These are phyloP conservation scores for Ceratobasidium sp. DNA, from an alignment of 1,284 basidiomycete species.

Conservation along the genomic window DNA sequence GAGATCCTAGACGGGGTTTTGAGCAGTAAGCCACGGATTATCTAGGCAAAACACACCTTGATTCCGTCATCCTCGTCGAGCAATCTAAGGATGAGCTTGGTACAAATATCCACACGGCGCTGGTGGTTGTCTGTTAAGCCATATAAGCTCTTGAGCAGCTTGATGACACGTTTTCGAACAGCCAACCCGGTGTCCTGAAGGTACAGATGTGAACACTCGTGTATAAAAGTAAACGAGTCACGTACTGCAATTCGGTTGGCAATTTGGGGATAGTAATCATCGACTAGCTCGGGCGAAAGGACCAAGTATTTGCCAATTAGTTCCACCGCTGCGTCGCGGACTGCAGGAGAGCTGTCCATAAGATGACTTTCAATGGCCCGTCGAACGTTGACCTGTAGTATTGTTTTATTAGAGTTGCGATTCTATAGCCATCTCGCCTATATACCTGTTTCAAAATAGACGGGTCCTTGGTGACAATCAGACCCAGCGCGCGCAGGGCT, in stretches of 20 bases:
- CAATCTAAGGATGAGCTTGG: constrained; percentile 81
- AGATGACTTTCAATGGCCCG: constrained; percentile 87
- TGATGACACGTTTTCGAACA: constrained; percentile 94
- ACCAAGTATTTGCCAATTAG: constrained; percentile 95
- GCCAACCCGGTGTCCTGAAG: constrained; percentile 86
- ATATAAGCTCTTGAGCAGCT: constrained; percentile 87
- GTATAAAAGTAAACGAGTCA: constrained; percentile 37
- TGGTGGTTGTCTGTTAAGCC: constrained; percentile 60
- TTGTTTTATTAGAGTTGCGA: neutral
- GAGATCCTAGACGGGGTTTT: constrained; percentile 63
- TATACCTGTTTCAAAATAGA: constrained; percentile 77
- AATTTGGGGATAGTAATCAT: constrained; percentile 85
- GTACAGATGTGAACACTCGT: constrained; percentile 12
- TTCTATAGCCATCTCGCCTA: constrained; percentile 34
- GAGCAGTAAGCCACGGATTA: neutral
- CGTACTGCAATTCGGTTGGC: constrained; percentile 84
- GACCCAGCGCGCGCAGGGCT: constrained; percentile 82
- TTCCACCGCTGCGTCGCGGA: constrained; percentile 94
- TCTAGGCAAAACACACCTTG: constrained; percentile 55
- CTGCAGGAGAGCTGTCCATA: constrained; percentile 87
- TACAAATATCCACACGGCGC: constrained; percentile 80
- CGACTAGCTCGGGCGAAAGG: constrained; percentile 81
- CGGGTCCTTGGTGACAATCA: constrained; percentile 85
- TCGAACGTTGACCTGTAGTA: constrained; percentile 69
- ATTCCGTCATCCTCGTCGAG: constrained; percentile 92